Evolutionary conservation across 306 rosid species (phyloP).

Genomic region (Cicer bijugum): DNA sequence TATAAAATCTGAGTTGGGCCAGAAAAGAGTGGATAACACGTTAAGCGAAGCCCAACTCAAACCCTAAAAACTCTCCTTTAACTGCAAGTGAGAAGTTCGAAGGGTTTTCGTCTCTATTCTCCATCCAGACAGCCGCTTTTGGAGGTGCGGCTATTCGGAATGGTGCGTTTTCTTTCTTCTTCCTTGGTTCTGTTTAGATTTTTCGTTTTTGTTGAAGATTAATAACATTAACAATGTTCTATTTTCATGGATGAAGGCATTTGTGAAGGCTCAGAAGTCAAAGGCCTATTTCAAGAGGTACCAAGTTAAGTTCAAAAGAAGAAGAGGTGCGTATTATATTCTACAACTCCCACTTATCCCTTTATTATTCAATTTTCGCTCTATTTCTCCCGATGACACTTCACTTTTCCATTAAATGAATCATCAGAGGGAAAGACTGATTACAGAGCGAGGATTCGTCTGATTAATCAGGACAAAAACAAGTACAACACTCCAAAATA

Average conservation of each 20-base stretch:
- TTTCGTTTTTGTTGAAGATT: too few species aligned
- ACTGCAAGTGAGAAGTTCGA: too few species aligned
- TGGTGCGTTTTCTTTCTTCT: slow-evolving; percentile 4
- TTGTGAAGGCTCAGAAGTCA: slow-evolving; percentile 64
- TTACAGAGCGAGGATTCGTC: slow-evolving; percentile 75
- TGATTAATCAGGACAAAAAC: slow-evolving; percentile 84
- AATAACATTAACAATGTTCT: too few species aligned
- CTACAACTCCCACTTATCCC: background rate
- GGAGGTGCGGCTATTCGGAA: slow-evolving; percentile 26
- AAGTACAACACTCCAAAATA: slow-evolving; percentile 83
- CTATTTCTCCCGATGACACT: background rate
- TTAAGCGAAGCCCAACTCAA: background rate
- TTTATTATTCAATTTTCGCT: background rate
- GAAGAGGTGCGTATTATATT: slow-evolving; percentile 60
- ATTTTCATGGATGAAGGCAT: slow-evolving; percentile 47
- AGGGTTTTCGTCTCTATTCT: background rate
- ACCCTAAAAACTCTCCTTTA: slow-evolving; percentile 23
- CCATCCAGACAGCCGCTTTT: slow-evolving; percentile 6
- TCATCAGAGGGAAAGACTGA: slow-evolving; percentile 79
- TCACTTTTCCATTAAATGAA: background rate
- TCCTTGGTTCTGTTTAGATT: too few species aligned
- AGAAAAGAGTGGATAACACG: background rate
- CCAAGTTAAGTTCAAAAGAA: slow-evolving; percentile 89
- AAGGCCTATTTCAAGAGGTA: slow-evolving; percentile 78
- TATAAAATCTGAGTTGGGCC: background rate